These are phyloP conservation scores for Carex kokanica DNA, from an alignment of 176 grass and related monocot genomes.

Conservation along the genomic window DNA sequence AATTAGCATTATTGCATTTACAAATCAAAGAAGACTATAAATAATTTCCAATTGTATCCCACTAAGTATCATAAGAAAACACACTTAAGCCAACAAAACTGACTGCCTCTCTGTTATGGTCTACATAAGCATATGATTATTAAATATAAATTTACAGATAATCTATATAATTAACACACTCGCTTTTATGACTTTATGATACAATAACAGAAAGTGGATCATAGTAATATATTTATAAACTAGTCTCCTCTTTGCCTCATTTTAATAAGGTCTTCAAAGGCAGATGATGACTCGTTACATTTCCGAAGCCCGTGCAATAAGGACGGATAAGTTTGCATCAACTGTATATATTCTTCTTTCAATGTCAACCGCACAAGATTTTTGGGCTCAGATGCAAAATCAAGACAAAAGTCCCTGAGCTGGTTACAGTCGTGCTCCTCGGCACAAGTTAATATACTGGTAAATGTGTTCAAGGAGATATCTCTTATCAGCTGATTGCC, in stretches of 20 bases:
- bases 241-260: neutral
- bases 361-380: neutral
- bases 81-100: too few relatives aligned
- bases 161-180: too few relatives aligned
- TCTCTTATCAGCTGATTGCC: neutral
- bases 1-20: too few relatives aligned
- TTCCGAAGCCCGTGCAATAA: constrained; percentile 11
- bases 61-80: too few relatives aligned
- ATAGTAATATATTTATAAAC: neutral
- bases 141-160: neutral
- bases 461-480: neutral
- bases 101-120: too few relatives aligned
- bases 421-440: neutral
- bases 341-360: neutral
- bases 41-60: too few relatives aligned
- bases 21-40: too few relatives aligned
- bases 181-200: too few relatives aligned
- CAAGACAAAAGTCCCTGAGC: constrained; percentile 14
- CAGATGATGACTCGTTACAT: neutral
- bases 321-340: neutral
- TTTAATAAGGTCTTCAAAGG: neutral
- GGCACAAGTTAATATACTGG: neutral
- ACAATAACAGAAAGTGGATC: too few relatives aligned
- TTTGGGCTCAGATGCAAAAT: neutral
- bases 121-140: neutral